A percentile compares a stretch with the other conserved stretches of the same genome.
Evolutionary conservation across 2,329 filamentous ascomycete genomes (phyloP).

Genomic region (Aspergillus pseudoviridinutans): DNA sequence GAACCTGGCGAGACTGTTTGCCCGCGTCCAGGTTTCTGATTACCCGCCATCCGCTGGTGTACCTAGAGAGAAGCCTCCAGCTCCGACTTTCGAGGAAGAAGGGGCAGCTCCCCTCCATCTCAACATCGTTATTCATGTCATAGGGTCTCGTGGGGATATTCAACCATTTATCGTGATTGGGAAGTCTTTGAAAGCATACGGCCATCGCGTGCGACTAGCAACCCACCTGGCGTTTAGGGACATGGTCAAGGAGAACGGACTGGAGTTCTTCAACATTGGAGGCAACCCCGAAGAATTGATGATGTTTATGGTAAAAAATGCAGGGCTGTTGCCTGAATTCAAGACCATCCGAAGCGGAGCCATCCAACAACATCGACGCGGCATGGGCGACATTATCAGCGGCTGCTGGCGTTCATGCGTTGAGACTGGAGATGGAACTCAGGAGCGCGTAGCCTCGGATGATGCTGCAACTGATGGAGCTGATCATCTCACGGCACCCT

Average conservation of each 20-base stretch:
- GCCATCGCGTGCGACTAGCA: constrained; percentile 68
- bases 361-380: constrained; percentile 67
- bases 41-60: too few relatives aligned
- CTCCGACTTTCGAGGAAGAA: too few relatives aligned
- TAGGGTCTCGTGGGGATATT: constrained; percentile 70
- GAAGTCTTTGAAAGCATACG: constrained; percentile 61
- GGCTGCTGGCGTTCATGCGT: constrained; percentile 86
- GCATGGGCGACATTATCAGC: constrained; percentile 73
- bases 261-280: constrained; percentile 75
- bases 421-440: constrained; percentile 67
- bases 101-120: constrained; percentile 6
- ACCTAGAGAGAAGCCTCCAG: too few relatives aligned
- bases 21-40: too few relatives aligned
- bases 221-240: constrained; percentile 66
- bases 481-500: constrained; percentile 54
- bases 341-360: constrained; percentile 73
- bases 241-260: constrained; percentile 65
- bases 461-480: constrained; percentile 29
- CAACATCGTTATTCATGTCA: constrained; percentile 71
- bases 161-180: constrained; percentile 72
- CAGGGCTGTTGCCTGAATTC: constrained; percentile 77
- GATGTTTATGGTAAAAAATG: constrained; percentile 91
- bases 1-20: too few relatives aligned
- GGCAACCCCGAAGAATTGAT: constrained; percentile 71
- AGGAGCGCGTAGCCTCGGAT: constrained; percentile 51